These are phyloP conservation scores for Pelargonium fulgidum DNA, from an alignment of 441 rosid genomes.

Conservation along the genomic window DNA sequence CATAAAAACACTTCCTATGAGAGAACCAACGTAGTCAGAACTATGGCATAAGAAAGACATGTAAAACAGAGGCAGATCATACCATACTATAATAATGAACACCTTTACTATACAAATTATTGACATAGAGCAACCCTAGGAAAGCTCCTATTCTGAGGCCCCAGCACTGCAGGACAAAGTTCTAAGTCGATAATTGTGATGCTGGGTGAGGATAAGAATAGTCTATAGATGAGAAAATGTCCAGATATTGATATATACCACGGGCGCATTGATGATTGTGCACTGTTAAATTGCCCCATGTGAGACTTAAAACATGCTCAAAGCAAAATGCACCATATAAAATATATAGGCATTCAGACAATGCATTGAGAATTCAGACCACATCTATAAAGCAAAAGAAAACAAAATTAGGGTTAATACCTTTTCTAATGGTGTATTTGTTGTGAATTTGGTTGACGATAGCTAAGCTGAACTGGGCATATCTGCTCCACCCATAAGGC, in stretches of 20 bases:
- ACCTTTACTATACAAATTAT: neutral
- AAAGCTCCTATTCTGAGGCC: neutral
- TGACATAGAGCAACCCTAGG: neutral
- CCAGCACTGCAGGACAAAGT: neutral
- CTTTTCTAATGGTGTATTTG: slow-evolving; percentile 68
- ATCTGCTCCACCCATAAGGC: slow-evolving; percentile 94
- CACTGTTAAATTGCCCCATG: neutral
- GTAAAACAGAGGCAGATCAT: too few relatives aligned
- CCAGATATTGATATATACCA: neutral
- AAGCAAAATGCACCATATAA: neutral
- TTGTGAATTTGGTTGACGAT: slow-evolving; percentile 65
- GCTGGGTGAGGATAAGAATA: too few relatives aligned
- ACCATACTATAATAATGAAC: neutral
- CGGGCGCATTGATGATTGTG: neutral
- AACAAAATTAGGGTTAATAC: slow-evolving; percentile 27
- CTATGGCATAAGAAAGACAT: too few relatives aligned
- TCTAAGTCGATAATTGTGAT: too few relatives aligned
- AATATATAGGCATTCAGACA: neutral
- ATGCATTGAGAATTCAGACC: neutral
- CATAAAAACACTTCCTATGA: too few relatives aligned
- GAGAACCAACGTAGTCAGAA: too few relatives aligned
- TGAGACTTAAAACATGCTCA: neutral
- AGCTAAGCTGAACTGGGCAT: slow-evolving; percentile 76
- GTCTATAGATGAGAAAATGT: too few relatives aligned
- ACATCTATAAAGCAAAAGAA: neutral